phyloP scores from a whole-genome alignment of 73 alveolate species.

The Symbiodinium natans region DNA sequence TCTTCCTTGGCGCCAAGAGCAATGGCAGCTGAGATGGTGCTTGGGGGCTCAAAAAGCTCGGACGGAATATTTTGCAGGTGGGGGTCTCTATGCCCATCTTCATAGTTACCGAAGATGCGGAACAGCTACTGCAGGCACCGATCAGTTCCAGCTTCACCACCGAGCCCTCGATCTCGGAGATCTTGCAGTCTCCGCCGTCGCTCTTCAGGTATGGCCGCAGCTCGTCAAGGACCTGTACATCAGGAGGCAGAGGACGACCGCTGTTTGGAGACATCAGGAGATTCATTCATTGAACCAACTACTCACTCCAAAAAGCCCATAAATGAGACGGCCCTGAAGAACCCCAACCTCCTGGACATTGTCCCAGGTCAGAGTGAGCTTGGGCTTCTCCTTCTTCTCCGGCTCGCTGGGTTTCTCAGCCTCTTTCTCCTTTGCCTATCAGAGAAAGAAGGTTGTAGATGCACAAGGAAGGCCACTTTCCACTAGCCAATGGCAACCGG shows the following conservation, averaged over 20 bases:
- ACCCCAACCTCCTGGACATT: conserved; percentile 56
- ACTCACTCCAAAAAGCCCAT: too few species aligned
- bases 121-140: conserved; percentile 88
- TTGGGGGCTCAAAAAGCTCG: too few species aligned
- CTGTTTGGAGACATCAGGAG: background rate
- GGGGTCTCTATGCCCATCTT: conserved; percentile 78
- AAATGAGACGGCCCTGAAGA: too few species aligned
- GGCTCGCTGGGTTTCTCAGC: conserved; percentile 6
- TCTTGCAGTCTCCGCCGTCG: conserved; percentile 90
- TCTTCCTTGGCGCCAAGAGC: conserved; percentile 22
- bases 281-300: too few species aligned
- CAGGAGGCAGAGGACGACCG: background rate
- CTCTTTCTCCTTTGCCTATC: conserved; percentile 25
- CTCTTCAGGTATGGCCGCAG: conserved; percentile 84
- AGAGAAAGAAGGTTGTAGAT: too few species aligned
- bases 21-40: background rate
- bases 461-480: too few species aligned
- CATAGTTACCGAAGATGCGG: conserved; percentile 82
- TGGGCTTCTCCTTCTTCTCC: conserved; percentile 36
- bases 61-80: too few species aligned
- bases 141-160: conserved; percentile 74
- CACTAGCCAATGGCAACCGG: too few species aligned
- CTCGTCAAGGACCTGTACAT: conserved; percentile 43
- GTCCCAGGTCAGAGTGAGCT: conserved; percentile 69
- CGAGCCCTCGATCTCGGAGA: conserved; percentile 36